Percentiles rank a stretch among this genome's conserved stretches.
Conservation (phyloP, 2,329 filamentous ascomycete genomes). For the Erysiphe neolycopersici region DNA sequence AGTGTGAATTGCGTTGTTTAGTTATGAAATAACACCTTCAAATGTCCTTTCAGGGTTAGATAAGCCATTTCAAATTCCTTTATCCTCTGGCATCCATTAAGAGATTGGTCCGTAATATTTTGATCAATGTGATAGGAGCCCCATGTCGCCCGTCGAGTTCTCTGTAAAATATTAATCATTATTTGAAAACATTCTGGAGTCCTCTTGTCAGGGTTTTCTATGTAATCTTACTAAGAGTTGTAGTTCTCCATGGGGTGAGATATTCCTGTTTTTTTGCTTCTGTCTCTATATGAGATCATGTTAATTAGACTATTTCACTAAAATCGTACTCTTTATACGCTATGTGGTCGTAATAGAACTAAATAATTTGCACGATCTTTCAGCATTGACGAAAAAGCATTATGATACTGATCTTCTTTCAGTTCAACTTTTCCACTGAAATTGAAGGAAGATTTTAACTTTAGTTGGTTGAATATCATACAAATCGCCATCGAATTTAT, state of each 20-base stretch:
- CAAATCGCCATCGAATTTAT: too few species aligned
- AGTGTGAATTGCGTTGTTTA: not conserved
- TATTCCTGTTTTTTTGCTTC: not conserved
- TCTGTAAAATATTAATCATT: not conserved
- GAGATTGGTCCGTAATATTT: not conserved
- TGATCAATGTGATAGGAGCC: not conserved
- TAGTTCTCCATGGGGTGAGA: not conserved
- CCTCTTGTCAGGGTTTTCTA: not conserved
- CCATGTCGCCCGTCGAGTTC: not conserved
- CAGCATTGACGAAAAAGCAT: too few species aligned
- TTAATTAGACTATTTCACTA: not conserved
- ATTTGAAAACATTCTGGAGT: not conserved
- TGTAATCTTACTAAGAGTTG: not conserved
- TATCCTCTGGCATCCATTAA: not conserved
- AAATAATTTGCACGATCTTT: too few species aligned
- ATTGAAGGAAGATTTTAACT: too few species aligned
- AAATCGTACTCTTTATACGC: too few species aligned
- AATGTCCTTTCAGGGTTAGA: not conserved
- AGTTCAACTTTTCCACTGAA: too few species aligned
- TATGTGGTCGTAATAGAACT: too few species aligned
- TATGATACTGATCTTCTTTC: too few species aligned
- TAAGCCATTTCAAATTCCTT: not conserved
- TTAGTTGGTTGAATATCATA: too few species aligned
- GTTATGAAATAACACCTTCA: not conserved
- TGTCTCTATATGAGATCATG: not conserved